These are phyloP conservation scores for Bjerkandera adusta DNA, from an alignment of 1,284 basidiomycete genomes.

Conservation along the genomic window DNA sequence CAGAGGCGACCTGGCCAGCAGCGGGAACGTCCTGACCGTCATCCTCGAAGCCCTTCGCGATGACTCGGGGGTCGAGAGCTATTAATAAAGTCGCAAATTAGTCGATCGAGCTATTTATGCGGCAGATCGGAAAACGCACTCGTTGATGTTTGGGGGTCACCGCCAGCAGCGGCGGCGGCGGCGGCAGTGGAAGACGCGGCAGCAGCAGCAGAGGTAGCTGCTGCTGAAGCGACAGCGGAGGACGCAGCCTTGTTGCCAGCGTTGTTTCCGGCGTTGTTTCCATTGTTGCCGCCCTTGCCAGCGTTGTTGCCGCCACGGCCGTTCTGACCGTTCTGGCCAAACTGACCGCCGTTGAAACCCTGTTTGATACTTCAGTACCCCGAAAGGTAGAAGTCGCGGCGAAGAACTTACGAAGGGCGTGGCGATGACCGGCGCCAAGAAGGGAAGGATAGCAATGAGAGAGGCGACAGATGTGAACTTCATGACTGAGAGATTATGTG, in stretches of 20 bases:
- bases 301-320: constrained; percentile 11
- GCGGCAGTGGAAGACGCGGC: constrained; percentile 19
- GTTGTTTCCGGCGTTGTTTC: constrained; percentile 16
- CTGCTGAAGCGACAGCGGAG: constrained; percentile 16
- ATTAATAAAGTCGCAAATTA: constrained; percentile 4
- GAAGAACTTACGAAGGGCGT: constrained; percentile 30
- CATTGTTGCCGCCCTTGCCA: constrained; percentile 14
- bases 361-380: constrained; percentile 6
- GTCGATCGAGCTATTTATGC: constrained; percentile 30
- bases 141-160: constrained; percentile 25
- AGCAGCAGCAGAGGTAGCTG: constrained; percentile 15
- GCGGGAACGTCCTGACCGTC: constrained; percentile 44
- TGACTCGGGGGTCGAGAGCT: constrained; percentile 54
- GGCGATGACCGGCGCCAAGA: constrained; percentile 40
- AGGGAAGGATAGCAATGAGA: constrained; percentile 41
- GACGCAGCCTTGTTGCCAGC: constrained; percentile 16
- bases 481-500: constrained; percentile 37
- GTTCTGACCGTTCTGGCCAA: constrained; percentile 20
- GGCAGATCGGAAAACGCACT: constrained; percentile 21
- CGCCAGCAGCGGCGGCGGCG: constrained; percentile 15
- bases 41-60: constrained; percentile 50
- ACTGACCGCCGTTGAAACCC: constrained; percentile 20
- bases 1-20: constrained; percentile 47
- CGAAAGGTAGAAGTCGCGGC: background rate
- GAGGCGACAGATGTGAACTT: constrained; percentile 46